Evolutionary conservation across 352 stramenopile genomes (phyloP), one percentile per base, ranked within the genome.

Genomic region (Blastocystis sp.): DNA sequence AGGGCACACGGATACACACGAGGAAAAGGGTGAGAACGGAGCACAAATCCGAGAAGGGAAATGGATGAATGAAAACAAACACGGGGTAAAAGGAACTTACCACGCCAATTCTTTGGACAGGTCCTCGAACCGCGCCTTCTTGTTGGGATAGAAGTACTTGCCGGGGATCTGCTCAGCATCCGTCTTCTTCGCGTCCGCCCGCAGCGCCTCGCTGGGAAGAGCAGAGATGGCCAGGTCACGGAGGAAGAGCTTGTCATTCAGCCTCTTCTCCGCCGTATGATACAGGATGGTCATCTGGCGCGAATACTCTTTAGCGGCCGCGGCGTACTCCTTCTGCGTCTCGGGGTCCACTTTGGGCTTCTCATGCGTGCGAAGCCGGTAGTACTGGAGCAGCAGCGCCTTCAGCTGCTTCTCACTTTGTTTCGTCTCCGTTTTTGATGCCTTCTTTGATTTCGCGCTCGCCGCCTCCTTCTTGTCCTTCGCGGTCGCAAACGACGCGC

Each of bases 141-240:
- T 79, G 9, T 42, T 48, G 60, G 69, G 69, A 64, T 79, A 79
- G 60, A 79, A 79, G 69, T 79, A 79, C 69, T 79, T 79, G 24
- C 69, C 69, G 11, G 69, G 69, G 28, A 79, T 79, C 48, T 79
- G 69, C 1, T 79, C 69, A 0, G 69, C 17, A 34, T 79, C 69
- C 2, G 57, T 42, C 69, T 62, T 79, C 42, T 61, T 61, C 17
- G 69, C 69, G 14, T 79, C 40, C 42, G 62, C n/a, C 24, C 69
- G 43, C 14, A 79, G 40, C 42, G 43, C 45, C 24, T 79, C 69
- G 11, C 40, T 79, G 6, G 69, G 69, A 62, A 79, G 69, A 28
- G 69, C 69, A 38, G 69, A 61, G 38, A 79, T 79, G 7, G 69
- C 69, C 19, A 79, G 38, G n/a, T 79, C 69, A 64, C 69, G 69